These are phyloP conservation scores for Physcomitrellopsis africana DNA, from an alignment of 225 moss, liverwort and hornwort genomes.

Conservation along the genomic window DNA sequence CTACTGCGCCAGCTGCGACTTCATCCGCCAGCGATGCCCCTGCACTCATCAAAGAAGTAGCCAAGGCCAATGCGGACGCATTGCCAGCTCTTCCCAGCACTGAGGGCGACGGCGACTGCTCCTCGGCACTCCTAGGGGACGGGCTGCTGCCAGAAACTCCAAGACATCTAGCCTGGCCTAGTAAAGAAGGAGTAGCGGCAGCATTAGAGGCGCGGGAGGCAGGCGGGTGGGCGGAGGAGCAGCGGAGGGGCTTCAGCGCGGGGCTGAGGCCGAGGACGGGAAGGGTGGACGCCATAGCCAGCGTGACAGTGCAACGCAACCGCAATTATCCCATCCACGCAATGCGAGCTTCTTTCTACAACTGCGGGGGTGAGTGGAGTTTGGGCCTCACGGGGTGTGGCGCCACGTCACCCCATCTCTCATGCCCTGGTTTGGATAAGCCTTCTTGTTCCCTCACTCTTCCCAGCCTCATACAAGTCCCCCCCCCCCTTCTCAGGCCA, in stretches of 20 bases:
- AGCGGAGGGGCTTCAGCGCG: slow-evolving; percentile 7
- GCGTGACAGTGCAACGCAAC: too few relatives aligned
- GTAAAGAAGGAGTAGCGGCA: not conserved
- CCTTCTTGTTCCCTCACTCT: too few relatives aligned
- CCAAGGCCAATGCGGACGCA: slow-evolving; percentile 30
- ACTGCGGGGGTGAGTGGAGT: too few relatives aligned
- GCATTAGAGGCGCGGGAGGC: not conserved
- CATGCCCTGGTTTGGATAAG: too few relatives aligned
- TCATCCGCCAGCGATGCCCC: slow-evolving; percentile 47
- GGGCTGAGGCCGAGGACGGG: slow-evolving; percentile 29
- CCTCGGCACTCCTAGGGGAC: slow-evolving; percentile 30
- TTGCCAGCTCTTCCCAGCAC: not conserved
- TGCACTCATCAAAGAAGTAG: slow-evolving; percentile 27
- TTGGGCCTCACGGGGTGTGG: too few relatives aligned
- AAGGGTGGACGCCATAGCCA: slow-evolving; percentile 49
- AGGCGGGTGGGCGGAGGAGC: not conserved
- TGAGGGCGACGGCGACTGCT: slow-evolving; percentile 1
- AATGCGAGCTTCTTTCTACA: too few relatives aligned
- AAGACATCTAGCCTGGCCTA: not conserved
- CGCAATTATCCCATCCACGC: too few relatives aligned
- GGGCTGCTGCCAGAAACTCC: not conserved
- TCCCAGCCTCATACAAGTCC: too few relatives aligned
- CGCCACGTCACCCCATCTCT: too few relatives aligned
- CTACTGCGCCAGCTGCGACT: slow-evolving; percentile 25
- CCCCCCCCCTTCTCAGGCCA: too few relatives aligned